phyloP scores from a whole-genome alignment of 2,329 filamentous ascomycete genomes.

The Aspergillus carbonarius region DNA sequence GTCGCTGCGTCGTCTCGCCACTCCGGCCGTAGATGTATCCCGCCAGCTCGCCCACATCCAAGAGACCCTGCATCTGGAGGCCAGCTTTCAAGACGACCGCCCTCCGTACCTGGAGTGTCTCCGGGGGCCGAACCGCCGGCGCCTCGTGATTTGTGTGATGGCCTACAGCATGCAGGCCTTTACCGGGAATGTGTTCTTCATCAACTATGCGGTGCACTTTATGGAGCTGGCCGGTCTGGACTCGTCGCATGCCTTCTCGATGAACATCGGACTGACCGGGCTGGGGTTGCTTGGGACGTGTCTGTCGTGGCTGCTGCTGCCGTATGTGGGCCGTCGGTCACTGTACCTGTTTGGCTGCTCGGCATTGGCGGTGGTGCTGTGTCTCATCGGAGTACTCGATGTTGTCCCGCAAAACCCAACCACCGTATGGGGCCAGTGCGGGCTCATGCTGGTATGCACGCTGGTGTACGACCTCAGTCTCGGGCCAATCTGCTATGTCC shows the following conservation, averaged over 20 bases:
- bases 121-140: constrained; percentile 27
- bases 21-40: constrained; percentile 16
- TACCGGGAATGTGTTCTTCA: constrained; percentile 28
- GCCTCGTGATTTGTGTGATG: constrained; percentile 27
- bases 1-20: constrained; percentile 22
- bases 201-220: constrained; percentile 33
- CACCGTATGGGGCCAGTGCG: constrained; percentile 43
- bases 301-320: constrained; percentile 43
- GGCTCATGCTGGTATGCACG: constrained; percentile 32
- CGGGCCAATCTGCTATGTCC: constrained; percentile 54
- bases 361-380: constrained; percentile 33
- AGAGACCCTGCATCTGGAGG: constrained; percentile 28
- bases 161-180: constrained; percentile 33
- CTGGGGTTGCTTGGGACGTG: constrained; percentile 45
- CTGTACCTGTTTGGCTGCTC: constrained; percentile 42
- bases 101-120: constrained; percentile 27
- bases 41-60: constrained; percentile 28
- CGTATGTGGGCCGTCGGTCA: constrained; percentile 39
- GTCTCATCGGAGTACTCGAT: constrained; percentile 42
- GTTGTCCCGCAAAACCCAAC: constrained; percentile 32
- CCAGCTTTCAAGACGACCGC: constrained; percentile 16
- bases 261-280: constrained; percentile 44
- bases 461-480: constrained; percentile 56
- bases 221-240: constrained; percentile 35
- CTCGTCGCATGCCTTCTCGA: constrained; percentile 25